Conservation (phyloP, 306 rosid genomes). For the Quillaja saponaria region DNA sequence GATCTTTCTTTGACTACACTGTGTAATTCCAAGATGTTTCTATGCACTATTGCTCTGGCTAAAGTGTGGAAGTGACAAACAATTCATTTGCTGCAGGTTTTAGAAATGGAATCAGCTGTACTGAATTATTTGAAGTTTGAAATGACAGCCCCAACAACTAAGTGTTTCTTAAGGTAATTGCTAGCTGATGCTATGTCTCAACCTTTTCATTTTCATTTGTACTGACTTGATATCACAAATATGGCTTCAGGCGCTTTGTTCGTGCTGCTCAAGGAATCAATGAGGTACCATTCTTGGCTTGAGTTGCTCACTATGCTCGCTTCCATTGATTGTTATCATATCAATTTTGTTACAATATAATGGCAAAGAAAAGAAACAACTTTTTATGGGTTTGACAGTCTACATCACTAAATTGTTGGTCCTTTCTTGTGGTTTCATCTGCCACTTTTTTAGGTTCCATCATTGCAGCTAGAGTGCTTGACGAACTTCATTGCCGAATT, state of each 20-base stretch:
- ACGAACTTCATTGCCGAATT: slow-evolving; percentile 81
- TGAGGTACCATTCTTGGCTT: slow-evolving; percentile 48
- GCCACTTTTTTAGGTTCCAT: slow-evolving; percentile 42
- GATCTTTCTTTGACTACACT: slow-evolving; percentile 2
- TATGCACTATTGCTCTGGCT: slow-evolving; percentile 4
- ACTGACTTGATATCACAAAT: slow-evolving; percentile 16
- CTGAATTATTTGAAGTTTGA: slow-evolving; percentile 90
- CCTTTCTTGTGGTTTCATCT: not conserved
- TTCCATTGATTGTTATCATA: not conserved
- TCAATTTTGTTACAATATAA: not conserved
- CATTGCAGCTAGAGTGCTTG: slow-evolving; percentile 85
- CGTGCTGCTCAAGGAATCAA: slow-evolving; percentile 85
- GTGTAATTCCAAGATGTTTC: slow-evolving; percentile 8
- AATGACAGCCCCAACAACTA: slow-evolving; percentile 94
- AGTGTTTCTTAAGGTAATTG: slow-evolving; percentile 77
- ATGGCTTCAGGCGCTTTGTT: slow-evolving; percentile 68
- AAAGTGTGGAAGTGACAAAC: slow-evolving; percentile 18
- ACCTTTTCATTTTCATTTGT: slow-evolving; percentile 2
- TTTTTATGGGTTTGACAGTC: not conserved
- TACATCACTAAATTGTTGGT: slow-evolving; percentile 6
- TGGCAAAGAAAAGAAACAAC: not conserved
- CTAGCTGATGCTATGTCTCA: not conserved
- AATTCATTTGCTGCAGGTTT: slow-evolving; percentile 55
- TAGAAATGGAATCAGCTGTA: slow-evolving; percentile 88
- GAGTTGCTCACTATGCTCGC: not conserved